Conservation (phyloP, 2,329 filamentous ascomycete species). For the Exophiala bonariae region DNA sequence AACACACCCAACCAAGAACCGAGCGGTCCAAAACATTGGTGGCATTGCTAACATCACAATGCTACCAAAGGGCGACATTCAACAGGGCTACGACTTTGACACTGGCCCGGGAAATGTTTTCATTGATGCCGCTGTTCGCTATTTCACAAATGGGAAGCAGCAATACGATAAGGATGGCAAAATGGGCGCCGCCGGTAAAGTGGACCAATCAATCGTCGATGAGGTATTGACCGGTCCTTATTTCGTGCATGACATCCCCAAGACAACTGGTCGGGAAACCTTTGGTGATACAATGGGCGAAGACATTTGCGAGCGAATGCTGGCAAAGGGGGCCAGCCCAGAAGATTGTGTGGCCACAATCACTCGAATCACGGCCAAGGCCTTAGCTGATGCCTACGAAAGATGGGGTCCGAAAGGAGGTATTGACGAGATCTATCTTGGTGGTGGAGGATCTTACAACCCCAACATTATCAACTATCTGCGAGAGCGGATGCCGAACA, state of each 20-base stretch:
- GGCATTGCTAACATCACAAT: constrained; percentile 30
- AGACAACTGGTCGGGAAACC: constrained; percentile 61
- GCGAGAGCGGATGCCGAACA: constrained; percentile 13
- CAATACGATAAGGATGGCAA: constrained; percentile 54
- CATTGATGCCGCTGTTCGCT: constrained; percentile 57
- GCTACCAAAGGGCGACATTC: constrained; percentile 36
- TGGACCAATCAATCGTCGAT: constrained; percentile 53
- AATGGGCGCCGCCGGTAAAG: constrained; percentile 50
- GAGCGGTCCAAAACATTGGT: constrained; percentile 28
- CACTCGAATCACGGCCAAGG: constrained; percentile 59
- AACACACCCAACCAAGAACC: constrained; percentile 26
- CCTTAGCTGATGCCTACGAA: constrained; percentile 51
- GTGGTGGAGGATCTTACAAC: constrained; percentile 31
- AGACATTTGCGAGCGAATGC: constrained; percentile 50
- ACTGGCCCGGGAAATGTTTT: constrained; percentile 57
- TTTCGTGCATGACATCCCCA: constrained; percentile 52
- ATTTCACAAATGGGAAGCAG: constrained; percentile 52
- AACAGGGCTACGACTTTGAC: constrained; percentile 51
- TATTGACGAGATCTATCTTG: constrained; percentile 31
- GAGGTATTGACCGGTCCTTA: constrained; percentile 52
- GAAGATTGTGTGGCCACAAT: constrained; percentile 59
- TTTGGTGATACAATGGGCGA: constrained; percentile 58
- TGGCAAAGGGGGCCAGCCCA: constrained; percentile 43
- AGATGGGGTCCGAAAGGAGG: constrained; percentile 46
- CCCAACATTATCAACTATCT: constrained; percentile 32